phyloP scores from a whole-genome alignment of 2,329 filamentous ascomycete genomes.

The Botrytis aclada region DNA sequence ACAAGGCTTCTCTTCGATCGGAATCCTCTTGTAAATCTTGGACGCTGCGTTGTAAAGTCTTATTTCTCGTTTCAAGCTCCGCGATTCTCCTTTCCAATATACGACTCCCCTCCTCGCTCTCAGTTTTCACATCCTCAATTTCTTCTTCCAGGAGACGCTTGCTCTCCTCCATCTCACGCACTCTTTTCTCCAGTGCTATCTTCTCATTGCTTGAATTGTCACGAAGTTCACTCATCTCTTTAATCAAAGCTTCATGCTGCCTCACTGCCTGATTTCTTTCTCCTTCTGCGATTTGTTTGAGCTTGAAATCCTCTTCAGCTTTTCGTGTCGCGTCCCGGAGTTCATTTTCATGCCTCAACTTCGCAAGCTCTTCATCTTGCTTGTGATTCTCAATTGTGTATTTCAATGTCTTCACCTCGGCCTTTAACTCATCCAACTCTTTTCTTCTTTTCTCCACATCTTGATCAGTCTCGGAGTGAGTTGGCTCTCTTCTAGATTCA shows the following conservation, averaged over 20 bases:
- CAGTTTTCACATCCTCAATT: conserved; percentile 64
- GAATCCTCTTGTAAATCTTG: conserved; percentile 50
- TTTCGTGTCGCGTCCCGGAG: conserved; percentile 74
- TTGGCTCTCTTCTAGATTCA: conserved; percentile 53
- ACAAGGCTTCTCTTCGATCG: conserved; percentile 33
- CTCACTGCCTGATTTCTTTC: conserved; percentile 50
- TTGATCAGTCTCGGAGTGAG: conserved; percentile 41
- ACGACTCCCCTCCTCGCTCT: conserved; percentile 68
- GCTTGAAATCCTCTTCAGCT: conserved; percentile 81
- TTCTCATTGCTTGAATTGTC: conserved; percentile 53
- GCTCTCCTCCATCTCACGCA: conserved; percentile 70
- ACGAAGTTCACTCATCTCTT: conserved; percentile 52
- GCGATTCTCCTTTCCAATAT: conserved; percentile 57
- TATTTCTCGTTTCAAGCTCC: conserved; percentile 60
- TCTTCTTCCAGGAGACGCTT: conserved; percentile 75
- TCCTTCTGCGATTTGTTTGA: conserved; percentile 56
- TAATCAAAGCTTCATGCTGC: conserved; percentile 49
- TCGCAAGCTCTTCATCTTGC: conserved; percentile 79
- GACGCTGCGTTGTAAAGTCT: conserved; percentile 53
- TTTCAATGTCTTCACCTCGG: conserved; percentile 80
- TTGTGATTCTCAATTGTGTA: conserved; percentile 86
- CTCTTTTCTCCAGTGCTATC: conserved; percentile 63
- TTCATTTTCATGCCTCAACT: conserved; percentile 78
- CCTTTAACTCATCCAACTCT: conserved; percentile 75
- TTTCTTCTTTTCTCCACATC: conserved; percentile 29